A percentile compares a stretch with the other conserved stretches of the same genome.
Conservation (phyloP, 352 stramenopile genomes). For the Globisporangium megalacanthum region DNA sequence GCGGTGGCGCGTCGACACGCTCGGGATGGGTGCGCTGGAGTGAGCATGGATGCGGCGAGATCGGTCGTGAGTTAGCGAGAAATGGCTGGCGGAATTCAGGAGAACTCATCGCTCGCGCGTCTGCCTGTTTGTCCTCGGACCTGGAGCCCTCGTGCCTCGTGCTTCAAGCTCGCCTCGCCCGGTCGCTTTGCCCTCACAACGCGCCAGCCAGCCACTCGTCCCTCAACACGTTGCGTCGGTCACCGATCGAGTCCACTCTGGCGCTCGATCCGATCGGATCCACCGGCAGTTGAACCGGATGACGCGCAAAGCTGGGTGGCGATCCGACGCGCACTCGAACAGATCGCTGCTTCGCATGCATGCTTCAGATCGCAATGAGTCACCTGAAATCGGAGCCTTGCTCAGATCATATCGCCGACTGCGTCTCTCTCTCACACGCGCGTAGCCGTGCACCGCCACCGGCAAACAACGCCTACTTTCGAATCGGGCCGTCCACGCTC, state of each 20-base stretch:
- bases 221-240: constrained; percentile 5
- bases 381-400: constrained; percentile 1
- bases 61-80: too few species aligned
- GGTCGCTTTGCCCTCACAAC: neutral
- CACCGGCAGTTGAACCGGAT: too few species aligned
- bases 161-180: neutral
- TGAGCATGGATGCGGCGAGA: too few species aligned
- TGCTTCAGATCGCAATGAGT: too few species aligned
- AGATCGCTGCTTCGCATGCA: too few species aligned
- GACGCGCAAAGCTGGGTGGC: neutral
- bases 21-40: too few species aligned
- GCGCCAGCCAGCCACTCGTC: neutral
- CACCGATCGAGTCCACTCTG: neutral
- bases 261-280: neutral
- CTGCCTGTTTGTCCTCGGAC: too few species aligned
- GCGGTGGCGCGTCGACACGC: too few species aligned
- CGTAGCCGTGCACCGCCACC: too few species aligned
- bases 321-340: too few species aligned
- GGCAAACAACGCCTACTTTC: neutral
- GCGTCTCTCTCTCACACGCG: too few species aligned
- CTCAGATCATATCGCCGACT: neutral
- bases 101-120: neutral
- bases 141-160: neutral
- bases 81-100: neutral
- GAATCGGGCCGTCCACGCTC: neutral